Evolutionary conservation across 2,329 filamentous ascomycete genomes (phyloP), one percentile per base, ranked within the genome.

Genomic region (Paecilomyces variotii): DNA sequence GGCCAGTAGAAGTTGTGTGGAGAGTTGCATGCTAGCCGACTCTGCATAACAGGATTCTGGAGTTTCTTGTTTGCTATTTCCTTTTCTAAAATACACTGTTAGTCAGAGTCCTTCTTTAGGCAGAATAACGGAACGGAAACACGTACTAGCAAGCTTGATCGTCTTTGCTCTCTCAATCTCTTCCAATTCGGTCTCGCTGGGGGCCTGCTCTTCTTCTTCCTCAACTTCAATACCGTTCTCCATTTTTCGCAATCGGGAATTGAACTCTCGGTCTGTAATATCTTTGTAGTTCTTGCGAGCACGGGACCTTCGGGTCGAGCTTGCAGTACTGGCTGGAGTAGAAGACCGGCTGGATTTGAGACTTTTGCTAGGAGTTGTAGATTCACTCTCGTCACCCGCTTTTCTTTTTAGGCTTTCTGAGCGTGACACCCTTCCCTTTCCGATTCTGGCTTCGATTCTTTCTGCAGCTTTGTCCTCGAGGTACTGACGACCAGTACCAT

Each of bases 1-100:
- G 94, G 93, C 70, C 91, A 95, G 75, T 96, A 97, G 72, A 99
- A 97, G 70, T 97, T 96, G 74, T 97, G 92, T 0, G 94, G 94
- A 0, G 87, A 90, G 72, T 99, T 96, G 74, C 94, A 97, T 10
- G 90, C 91, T 0, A 97, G 82, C 0, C 94, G 88, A 2, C 96
- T 84, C 71, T 99, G 94, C 80, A 96, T 91, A 24, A 97, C 77
- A 0, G 91, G 89, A 64, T 99, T 99, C 53, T 94, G 92, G 1
- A 97, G 81, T 68, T 96, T 97, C 78, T 97, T 97, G 51, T 85
- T 84, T 2, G 86, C 80, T n/a, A 97, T 90, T 71, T 97, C 90
- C 57, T 89, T 87, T 71, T 93, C 86, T 86, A 68, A 60, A 11
- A 19, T 12, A 0, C 30, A 27, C 28, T 62, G 64, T 79, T 68